Percentiles rank a stretch among this genome's conserved stretches.
Evolutionary conservation across 192 early-diverging fungal species (phyloP).

Genomic region (Podila epicladia): DNA sequence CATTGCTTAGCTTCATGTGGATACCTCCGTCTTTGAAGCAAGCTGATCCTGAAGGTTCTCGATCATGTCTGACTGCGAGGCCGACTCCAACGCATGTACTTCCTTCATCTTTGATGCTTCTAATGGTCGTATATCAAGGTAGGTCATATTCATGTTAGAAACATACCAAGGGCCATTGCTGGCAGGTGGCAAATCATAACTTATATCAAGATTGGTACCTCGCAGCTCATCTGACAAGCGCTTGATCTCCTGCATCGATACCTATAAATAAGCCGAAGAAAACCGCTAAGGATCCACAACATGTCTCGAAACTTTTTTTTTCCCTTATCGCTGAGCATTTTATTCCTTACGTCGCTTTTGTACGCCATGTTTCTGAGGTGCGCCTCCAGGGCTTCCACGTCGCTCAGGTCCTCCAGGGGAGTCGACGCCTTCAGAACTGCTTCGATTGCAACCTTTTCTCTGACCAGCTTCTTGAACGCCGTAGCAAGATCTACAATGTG

Average conservation of each 20-base stretch:
- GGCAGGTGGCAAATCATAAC: too few species aligned
- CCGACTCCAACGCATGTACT: slow-evolving; percentile 30
- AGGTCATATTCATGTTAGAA: too few species aligned
- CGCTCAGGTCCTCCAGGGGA: slow-evolving; percentile 44
- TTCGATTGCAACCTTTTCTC: slow-evolving; percentile 52
- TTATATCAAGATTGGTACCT: slow-evolving; percentile 6
- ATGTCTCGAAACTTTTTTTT: too few species aligned
- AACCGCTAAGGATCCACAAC: too few species aligned
- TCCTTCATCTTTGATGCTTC: slow-evolving; percentile 40
- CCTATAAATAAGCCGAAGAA: slow-evolving; percentile 4
- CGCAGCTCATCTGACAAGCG: slow-evolving; percentile 39
- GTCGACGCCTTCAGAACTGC: slow-evolving; percentile 45
- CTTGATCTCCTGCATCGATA: slow-evolving; percentile 55
- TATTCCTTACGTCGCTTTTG: slow-evolving; percentile 35
- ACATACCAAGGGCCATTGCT: too few species aligned
- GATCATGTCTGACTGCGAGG: slow-evolving; percentile 51
- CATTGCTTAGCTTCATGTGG: not conserved
- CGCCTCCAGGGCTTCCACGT: slow-evolving; percentile 51
- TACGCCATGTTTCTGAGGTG: slow-evolving; percentile 51
- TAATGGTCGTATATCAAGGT: not conserved
- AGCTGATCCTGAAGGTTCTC: slow-evolving; percentile 51
- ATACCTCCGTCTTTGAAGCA: slow-evolving; percentile 37
- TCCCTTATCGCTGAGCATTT: not conserved
- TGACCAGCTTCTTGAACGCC: slow-evolving; percentile 50
- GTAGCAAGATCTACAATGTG: slow-evolving; percentile 28